A percentile compares a stretch with the other conserved stretches of the same genome.
These are phyloP conservation scores for Leccinum boreale DNA, from an alignment of 768 basidiomycete genomes.

Conservation along the genomic window DNA sequence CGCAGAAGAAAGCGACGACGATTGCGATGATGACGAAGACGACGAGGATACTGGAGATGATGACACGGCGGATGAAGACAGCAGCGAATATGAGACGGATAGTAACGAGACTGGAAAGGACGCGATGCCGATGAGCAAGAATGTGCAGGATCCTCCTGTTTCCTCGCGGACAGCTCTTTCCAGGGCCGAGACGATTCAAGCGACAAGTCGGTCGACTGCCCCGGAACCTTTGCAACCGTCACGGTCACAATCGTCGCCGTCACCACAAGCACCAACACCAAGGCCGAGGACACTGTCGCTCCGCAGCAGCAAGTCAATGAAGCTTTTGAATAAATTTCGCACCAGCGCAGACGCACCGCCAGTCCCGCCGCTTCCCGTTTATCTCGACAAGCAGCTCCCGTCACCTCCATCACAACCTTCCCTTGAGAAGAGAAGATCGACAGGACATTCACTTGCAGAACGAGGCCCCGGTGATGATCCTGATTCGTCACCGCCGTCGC, in stretches of 20 bases:
- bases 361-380: conserved; percentile 36
- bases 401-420: conserved; percentile 24
- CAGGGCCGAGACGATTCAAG: conserved; percentile 1
- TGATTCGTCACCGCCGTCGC: conserved; percentile 6
- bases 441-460: conserved; percentile 5
- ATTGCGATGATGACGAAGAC: conserved; percentile 42
- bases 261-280: conserved; percentile 3
- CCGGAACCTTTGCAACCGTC: background rate
- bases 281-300: conserved; percentile 43
- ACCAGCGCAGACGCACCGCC: conserved; percentile 38
- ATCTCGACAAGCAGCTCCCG: conserved; percentile 44
- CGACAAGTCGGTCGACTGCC: background rate
- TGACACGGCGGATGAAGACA: conserved; percentile 36
- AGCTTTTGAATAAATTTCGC: conserved; percentile 17
- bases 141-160: background rate
- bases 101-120: conserved; percentile 14
- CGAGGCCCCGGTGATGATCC: background rate
- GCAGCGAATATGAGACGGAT: conserved; percentile 35
- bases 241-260: conserved; percentile 6
- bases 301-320: conserved; percentile 46
- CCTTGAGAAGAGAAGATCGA: conserved; percentile 17
- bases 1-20: conserved; percentile 63
- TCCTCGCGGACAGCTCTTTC: background rate
- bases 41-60: conserved; percentile 37
- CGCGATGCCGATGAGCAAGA: conserved; percentile 9